A percentile compares a stretch with the other conserved stretches of the same genome.
phyloP scores from a whole-genome alignment of 805 yeast species.

The Huiozyma sinensis region DNA sequence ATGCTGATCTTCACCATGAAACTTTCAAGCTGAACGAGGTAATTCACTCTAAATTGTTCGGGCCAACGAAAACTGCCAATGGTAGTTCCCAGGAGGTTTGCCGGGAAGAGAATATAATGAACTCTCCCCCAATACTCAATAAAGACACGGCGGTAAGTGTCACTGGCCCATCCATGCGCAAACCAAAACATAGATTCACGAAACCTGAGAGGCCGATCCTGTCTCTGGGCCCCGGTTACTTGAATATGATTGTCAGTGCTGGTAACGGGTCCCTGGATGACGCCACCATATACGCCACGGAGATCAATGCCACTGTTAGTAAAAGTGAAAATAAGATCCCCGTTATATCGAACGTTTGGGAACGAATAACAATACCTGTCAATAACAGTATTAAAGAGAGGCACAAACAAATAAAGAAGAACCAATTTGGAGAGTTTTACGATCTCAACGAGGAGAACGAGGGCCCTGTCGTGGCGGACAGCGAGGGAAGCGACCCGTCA shows the following conservation, averaged over 20 bases:
- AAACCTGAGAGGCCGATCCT: slow-evolving; percentile 17
- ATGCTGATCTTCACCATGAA: slow-evolving; percentile 4
- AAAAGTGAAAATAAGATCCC: slow-evolving; percentile 14
- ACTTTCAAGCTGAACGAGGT: slow-evolving; percentile 11
- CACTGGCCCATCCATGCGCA: neutral
- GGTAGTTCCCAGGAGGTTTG: neutral
- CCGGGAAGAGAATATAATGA: neutral
- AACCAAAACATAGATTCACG: slow-evolving; percentile 10
- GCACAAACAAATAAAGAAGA: slow-evolving; percentile 13
- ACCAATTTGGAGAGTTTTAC: slow-evolving; percentile 9
- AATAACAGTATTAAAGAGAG: slow-evolving; percentile 18
- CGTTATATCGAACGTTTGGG: slow-evolving; percentile 14
- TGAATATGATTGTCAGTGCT: slow-evolving; percentile 22
- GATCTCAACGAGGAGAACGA: slow-evolving; percentile 7
- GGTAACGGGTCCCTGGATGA: slow-evolving; percentile 22
- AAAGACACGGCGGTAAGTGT: neutral
- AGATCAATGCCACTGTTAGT: slow-evolving; percentile 19
- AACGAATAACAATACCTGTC: slow-evolving; percentile 25
- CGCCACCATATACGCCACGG: slow-evolving; percentile 27
- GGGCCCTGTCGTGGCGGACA: too few relatives aligned
- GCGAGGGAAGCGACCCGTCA: too few relatives aligned
- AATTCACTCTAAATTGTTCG: slow-evolving; percentile 8
- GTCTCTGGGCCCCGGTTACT: slow-evolving; percentile 8
- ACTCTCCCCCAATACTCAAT: neutral
- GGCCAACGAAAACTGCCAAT: neutral